Evolutionary conservation across 1,284 basidiomycete species (phyloP), one percentile per base, ranked within the genome.

Genomic region (Cryptococcus sp.): DNA sequence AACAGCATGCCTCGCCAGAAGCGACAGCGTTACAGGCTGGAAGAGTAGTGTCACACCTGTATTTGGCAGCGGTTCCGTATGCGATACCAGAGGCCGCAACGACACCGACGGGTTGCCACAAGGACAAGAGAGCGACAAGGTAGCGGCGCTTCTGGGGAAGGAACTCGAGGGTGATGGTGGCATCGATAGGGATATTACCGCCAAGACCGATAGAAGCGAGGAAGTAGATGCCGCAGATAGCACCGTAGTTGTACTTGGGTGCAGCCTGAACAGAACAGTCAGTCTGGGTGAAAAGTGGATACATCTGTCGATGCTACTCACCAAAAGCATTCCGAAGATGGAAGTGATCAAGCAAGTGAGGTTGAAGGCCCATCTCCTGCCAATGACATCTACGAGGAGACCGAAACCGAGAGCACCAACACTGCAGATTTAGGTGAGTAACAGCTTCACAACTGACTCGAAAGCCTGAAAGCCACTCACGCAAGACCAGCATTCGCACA

Each of bases 161-260:
- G 37, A 69, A 63, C 55, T 88, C 88, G 11, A 91, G 80, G 68
- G 89, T 88, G 49, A 91, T 86, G 0, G 88, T 86, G 16, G 87
- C 87, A 70, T 91, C 89, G 2, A 91, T 87, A 16, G 67, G 67
- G 20, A 69, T 60, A 50, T 69, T 69, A 3, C 67, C 67, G 13
- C 67, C 62, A 15, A 59, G 54, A 34, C 48, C 57, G 15, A 58
- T 23, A 23, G 22, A 47, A 2, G 10, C 16, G 48, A 50, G 41
- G 41, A 44, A 44, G 41, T 44, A 44, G 41, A 44, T 44, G 15
- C 50, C 48, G 55, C 34, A 52, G 22, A 11, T 50, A n/a, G 38
- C 38, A n/a, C n/a, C 34, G 37, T 47, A 29, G 46, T 29, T 47
- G 25, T 47, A 47, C 17, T 41, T 48, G 15, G 25, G 23, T 34